Conservation (phyloP, 2,329 filamentous ascomycete genomes). For the Rhynchosporium graminicola region DNA sequence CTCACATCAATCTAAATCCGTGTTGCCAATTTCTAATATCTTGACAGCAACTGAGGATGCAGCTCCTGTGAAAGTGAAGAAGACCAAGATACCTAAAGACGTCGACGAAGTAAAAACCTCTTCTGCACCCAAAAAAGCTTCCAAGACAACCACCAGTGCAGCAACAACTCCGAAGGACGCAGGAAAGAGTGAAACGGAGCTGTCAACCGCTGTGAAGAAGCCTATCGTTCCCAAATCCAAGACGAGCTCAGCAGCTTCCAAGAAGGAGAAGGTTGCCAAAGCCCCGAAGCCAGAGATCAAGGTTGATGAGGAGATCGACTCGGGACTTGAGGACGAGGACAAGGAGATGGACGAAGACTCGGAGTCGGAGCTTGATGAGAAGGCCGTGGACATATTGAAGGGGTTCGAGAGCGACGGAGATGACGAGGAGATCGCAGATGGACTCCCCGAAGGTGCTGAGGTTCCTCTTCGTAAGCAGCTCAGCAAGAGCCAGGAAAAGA, state of each 20-base stretch:
- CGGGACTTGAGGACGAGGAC: slow-evolving; percentile 25
- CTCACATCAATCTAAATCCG: neutral
- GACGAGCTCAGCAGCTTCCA: slow-evolving; percentile 15
- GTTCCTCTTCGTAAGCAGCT: slow-evolving; percentile 43
- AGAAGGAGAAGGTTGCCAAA: slow-evolving; percentile 21
- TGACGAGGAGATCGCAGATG: slow-evolving; percentile 46
- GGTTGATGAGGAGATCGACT: slow-evolving; percentile 17
- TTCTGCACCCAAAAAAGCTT: slow-evolving; percentile 9
- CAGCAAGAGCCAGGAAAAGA: slow-evolving; percentile 52
- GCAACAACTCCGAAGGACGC: neutral
- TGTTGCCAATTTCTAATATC: neutral
- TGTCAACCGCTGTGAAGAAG: slow-evolving; percentile 21
- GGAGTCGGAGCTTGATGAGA: slow-evolving; percentile 48
- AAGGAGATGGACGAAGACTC: slow-evolving; percentile 27
- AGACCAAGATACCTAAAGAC: slow-evolving; percentile 38
- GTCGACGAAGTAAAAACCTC: slow-evolving; percentile 34
- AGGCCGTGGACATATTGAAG: slow-evolving; percentile 54
- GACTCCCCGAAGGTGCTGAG: slow-evolving; percentile 47
- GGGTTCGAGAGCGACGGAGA: slow-evolving; percentile 58
- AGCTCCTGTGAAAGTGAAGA: slow-evolving; percentile 38
- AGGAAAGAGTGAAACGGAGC: slow-evolving; percentile 1
- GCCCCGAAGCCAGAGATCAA: slow-evolving; percentile 16
- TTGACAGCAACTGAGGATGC: slow-evolving; percentile 38
- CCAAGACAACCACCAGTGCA: neutral
- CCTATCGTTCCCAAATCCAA: slow-evolving; percentile 13